These are phyloP conservation scores for Bipolaris bicolor DNA, from an alignment of 2,329 filamentous ascomycete species.

Conservation along the genomic window DNA sequence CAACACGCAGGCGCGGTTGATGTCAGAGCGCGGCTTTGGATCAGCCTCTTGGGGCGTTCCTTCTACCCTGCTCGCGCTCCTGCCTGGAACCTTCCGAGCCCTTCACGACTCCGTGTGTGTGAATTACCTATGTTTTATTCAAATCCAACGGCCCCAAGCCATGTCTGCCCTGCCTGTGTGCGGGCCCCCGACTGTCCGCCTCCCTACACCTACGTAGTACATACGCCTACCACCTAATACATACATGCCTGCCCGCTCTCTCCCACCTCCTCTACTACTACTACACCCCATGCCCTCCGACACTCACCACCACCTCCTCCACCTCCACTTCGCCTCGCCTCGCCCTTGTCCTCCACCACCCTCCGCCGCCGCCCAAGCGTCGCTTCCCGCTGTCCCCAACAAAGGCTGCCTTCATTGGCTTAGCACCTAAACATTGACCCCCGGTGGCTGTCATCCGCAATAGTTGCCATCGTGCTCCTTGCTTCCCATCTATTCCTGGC, in stretches of 20 bases:
- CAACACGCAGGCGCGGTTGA: conserved; percentile 41
- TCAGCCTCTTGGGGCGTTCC: conserved; percentile 47
- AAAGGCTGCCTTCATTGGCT: conserved; percentile 40
- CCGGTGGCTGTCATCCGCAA: conserved; percentile 34
- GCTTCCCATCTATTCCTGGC: conserved; percentile 14
- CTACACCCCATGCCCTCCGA: background rate
- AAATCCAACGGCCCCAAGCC: conserved; percentile 49
- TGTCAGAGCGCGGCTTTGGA: conserved; percentile 48
- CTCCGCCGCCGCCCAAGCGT: conserved; percentile 17
- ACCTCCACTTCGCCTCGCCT: conserved; percentile 24
- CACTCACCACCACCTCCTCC: background rate
- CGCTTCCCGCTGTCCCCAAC: conserved; percentile 30
- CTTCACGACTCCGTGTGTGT: conserved; percentile 40
- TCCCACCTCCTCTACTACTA: too few species aligned
- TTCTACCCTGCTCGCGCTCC: conserved; percentile 27
- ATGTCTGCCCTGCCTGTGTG: conserved; percentile 40
- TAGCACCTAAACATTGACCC: conserved; percentile 35
- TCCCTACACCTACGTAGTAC: background rate
- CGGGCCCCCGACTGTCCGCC: conserved; percentile 33
- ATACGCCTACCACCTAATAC: too few species aligned
- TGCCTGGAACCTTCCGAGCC: conserved; percentile 48
- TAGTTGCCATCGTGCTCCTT: conserved; percentile 43
- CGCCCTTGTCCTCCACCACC: conserved; percentile 14
- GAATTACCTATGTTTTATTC: conserved; percentile 50
- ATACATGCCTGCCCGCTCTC: too few species aligned